phyloP scores from a whole-genome alignment of 2,329 filamentous ascomycete genomes.

The Pseudogymnoascus sp. region DNA sequence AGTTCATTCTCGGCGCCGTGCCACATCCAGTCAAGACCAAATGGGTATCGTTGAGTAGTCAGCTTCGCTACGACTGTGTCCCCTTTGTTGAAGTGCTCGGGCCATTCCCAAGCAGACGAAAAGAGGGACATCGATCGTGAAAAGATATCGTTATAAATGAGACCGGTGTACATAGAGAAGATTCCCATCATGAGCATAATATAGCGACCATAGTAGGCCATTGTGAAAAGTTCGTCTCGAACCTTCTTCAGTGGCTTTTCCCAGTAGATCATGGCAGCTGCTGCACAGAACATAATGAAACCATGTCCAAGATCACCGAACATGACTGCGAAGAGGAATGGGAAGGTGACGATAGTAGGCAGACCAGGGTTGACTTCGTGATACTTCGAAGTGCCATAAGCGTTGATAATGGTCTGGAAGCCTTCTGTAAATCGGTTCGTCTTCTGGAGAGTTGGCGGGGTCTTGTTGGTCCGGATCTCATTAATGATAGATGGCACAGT shows the following conservation, averaged over 20 bases:
- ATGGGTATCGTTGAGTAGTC: constrained; percentile 77
- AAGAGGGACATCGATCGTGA: constrained; percentile 89
- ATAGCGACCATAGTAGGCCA: constrained; percentile 98
- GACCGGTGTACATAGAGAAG: constrained; percentile 93
- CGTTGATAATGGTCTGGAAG: constrained; percentile 98
- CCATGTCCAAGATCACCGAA: constrained; percentile 97
- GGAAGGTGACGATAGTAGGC: constrained; percentile 93
- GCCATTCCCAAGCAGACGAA: constrained; percentile 80
- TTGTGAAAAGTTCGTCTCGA: constrained; percentile 84
- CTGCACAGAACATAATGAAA: constrained; percentile 74
- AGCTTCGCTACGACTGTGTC: constrained; percentile 58
- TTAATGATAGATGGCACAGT: constrained; percentile 99
- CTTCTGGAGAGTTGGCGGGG: constrained; percentile 91
- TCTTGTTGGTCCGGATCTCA: constrained; percentile 94
- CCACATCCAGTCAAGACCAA: constrained; percentile 94
- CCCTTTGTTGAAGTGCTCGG: constrained; percentile 56
- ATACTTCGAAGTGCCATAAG: constrained; percentile 96
- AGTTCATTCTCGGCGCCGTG: constrained; percentile 92
- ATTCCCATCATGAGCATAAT: constrained; percentile 97
- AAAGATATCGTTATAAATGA: constrained; percentile 97
- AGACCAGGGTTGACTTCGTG: constrained; percentile 94
- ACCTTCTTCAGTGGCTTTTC: constrained; percentile 92
- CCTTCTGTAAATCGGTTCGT: constrained; percentile 98
- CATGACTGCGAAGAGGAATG: constrained; percentile 99
- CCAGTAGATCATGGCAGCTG: constrained; percentile 90